Evolutionary conservation across 441 rosid genomes (phyloP), one percentile per base, ranked within the genome.

Genomic region (Eugenia klotzschiana): DNA sequence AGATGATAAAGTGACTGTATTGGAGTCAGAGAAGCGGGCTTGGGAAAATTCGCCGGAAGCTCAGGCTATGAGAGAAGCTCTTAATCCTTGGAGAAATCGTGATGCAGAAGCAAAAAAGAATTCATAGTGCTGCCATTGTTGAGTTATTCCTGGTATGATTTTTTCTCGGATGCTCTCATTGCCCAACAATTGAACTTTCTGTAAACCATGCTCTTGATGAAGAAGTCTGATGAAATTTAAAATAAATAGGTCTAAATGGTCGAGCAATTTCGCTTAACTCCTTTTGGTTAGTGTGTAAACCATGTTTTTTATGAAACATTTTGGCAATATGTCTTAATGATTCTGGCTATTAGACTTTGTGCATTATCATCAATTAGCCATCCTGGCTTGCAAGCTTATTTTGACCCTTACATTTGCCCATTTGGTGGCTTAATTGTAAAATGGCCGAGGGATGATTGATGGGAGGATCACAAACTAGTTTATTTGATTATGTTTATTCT

Each of bases 21-120:
- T 96, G 82, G 97, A 96, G 88, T 89, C 98, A 10, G 98, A 95
- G 93, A 95, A 91, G 88, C 93, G 91, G 41, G 94, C 97, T n/a
- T 93, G 90, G 91, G 98, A 93, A 84, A 87, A 83, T 87, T 92
- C 98, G 25, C 93, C 92, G 6, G 95, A 95, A 89, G 98, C 95
- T 87, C 93, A 90, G 88, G 98, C 98, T 52, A 79, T 91, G 40
- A 90, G 91, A 88, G 96, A 95, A 41, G 95, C 97, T 83, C 93
- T 93, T 51, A 94, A 96, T 90, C 98, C 99, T 58, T 94, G 98
- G 98, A 95, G 93, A 88, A 90, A 92, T 85, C 92, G 26, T 29
- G 96, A 93, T 50, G 50, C 86, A 9, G 88, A 91, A 85, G 79
- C 90, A 3, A 82, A 72, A 77, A 93, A 90, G 84, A 86, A 64